phyloP scores from a whole-genome alignment of 495 filamentous ascomycete genomes.

The Aeminium ludgeri region DNA sequence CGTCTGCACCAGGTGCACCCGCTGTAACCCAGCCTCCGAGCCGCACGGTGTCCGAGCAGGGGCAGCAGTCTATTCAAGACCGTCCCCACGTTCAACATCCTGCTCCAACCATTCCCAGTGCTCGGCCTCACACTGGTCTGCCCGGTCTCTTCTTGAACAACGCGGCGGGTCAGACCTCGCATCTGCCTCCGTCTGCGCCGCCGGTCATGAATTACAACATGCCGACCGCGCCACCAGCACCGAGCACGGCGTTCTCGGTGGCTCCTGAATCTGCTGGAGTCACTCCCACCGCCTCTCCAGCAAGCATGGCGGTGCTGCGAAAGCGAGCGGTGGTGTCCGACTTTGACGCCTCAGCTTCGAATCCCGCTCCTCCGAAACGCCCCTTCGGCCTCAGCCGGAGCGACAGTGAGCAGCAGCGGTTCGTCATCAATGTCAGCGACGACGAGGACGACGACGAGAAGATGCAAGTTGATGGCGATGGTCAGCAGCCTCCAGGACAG shows the following conservation, averaged over 20 bases:
- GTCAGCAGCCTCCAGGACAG: not conserved
- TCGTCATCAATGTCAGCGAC: slow-evolving; percentile 69
- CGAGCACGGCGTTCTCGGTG: not conserved
- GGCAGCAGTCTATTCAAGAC: too few relatives aligned
- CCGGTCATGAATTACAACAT: not conserved
- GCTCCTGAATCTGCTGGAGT: not conserved
- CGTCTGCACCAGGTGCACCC: not conserved
- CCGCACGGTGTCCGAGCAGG: not conserved
- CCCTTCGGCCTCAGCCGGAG: slow-evolving; percentile 40
- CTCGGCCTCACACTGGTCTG: not conserved
- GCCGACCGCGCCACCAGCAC: not conserved
- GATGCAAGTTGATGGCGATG: slow-evolving; percentile 27
- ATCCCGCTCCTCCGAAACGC: slow-evolving; percentile 34
- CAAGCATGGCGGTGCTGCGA: not conserved
- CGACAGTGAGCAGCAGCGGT: slow-evolving; percentile 25
- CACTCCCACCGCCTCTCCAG: slow-evolving; percentile 1
- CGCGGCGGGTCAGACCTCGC: not conserved
- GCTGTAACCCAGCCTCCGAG: not conserved
- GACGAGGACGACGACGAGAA: slow-evolving; percentile 36
- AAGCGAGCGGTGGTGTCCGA: slow-evolving; percentile 82
- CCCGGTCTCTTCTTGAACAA: slow-evolving; percentile 14
- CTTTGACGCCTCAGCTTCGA: slow-evolving; percentile 44
- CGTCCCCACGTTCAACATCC: too few relatives aligned
- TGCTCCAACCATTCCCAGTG: too few relatives aligned
- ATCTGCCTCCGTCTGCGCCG: not conserved